Base-by-base conservation (phyloP, 1,284 basidiomycete genomes). In the Erythrobasidium hasegawianum region DNA sequence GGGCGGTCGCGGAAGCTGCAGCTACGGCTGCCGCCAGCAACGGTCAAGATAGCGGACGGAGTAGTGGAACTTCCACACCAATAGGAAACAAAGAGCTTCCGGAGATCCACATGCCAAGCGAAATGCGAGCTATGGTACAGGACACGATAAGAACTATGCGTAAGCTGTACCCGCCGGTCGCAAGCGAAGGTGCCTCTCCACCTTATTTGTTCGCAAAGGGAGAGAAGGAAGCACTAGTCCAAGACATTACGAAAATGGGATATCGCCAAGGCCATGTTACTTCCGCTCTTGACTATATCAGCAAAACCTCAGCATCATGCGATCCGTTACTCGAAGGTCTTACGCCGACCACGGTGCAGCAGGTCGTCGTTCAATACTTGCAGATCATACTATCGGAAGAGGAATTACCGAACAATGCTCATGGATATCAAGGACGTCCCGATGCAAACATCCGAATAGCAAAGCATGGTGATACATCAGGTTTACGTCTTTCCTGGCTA, bases 51-150 rank as follows among this genome's bases (percentile, higher is more conserved):
- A 53, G 66, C 27, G 13, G 58, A 29, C 22, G 59, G 45, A 33
- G 11, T 14, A 79, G 79, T 1, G 69, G 60, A 20, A 60, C 60
- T 64, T 56, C 57, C 22, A 59, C 33, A 55, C 72, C 22, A 1
- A 67, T 72, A 14, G 73, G 79, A 2, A 75, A 78, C n/a, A 80
- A 80, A 53, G 81, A 84, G 57, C 84, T 83, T 2, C 87, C 87
- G 0, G 92, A 96, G 76, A 91, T 94, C 18, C 86, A 85, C 75
- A 93, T 97, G 89, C 86, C 89, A 0, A 81, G 81, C 20, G 78
- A 79, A 11, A 79, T 96, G 62, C 82, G 93, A 41, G 90, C 92
- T 69, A 78, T 86, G 62, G 88, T 94, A 5, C 92, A 97, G 77
- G 83, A 83, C 22, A 85, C 86, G 0, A 85, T 95, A n/a, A 87